Percentiles rank a stretch among this genome's conserved stretches.
Evolutionary conservation across 306 rosid species (phyloP).

Genomic region (Acacia crassicarpa): DNA sequence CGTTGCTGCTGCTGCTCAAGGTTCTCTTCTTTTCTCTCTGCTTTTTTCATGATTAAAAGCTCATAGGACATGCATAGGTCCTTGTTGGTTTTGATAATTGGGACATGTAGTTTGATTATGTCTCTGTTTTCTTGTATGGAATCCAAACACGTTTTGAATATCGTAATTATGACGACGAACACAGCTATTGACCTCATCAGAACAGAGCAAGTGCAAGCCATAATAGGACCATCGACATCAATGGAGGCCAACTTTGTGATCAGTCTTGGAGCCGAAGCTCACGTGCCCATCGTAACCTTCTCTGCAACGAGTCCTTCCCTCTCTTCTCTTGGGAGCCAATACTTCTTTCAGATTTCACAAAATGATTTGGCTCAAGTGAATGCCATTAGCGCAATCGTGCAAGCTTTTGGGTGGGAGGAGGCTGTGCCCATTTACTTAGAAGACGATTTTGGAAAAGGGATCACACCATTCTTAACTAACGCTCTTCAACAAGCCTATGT

Average conservation of each 20-base stretch:
- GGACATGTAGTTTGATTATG: not conserved
- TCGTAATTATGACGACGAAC: not conserved
- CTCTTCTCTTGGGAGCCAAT: slow-evolving; percentile 37
- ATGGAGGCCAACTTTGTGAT: slow-evolving; percentile 55
- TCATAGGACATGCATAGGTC: not conserved
- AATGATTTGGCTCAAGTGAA: slow-evolving; percentile 49
- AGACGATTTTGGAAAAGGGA: slow-evolving; percentile 44
- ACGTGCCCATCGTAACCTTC: slow-evolving; percentile 53
- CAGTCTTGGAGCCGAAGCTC: slow-evolving; percentile 47
- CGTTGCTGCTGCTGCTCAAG: slow-evolving; percentile 35
- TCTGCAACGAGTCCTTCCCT: slow-evolving; percentile 60
- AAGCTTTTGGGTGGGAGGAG: slow-evolving; percentile 51
- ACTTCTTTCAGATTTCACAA: slow-evolving; percentile 49
- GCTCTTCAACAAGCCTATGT: slow-evolving; percentile 35
- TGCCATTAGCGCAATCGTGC: slow-evolving; percentile 41
- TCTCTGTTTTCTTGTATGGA: not conserved
- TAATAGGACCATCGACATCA: slow-evolving; percentile 55
- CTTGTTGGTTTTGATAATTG: not conserved
- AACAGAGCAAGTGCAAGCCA: slow-evolving; percentile 47
- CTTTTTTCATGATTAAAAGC: not conserved
- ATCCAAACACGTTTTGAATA: not conserved
- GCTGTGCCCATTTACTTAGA: slow-evolving; percentile 49
- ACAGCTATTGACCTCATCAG: slow-evolving; percentile 51
- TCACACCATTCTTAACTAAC: slow-evolving; percentile 45
- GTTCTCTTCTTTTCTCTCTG: slow-evolving; percentile 5